phyloP scores from a whole-genome alignment of 73 alveolate genomes.

The Paramecium octaurelia region DNA sequence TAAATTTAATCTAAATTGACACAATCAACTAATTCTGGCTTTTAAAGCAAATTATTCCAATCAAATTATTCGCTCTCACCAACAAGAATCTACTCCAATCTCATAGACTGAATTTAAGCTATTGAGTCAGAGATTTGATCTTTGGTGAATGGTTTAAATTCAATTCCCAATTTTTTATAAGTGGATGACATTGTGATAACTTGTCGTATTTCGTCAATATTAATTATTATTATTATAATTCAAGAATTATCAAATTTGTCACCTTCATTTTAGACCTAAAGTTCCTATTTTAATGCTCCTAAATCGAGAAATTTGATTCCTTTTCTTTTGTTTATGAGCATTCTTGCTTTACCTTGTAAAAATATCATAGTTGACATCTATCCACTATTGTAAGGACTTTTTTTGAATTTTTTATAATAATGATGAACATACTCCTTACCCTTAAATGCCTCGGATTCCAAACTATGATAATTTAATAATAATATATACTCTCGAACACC shows the following conservation, averaged over 20 bases:
- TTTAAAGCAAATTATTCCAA: slow-evolving; percentile 8
- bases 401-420: neutral
- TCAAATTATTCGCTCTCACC: slow-evolving; percentile 17
- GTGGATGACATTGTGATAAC: neutral
- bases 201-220: neutral
- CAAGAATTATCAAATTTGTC: neutral
- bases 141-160: neutral
- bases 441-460: neutral
- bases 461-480: neutral
- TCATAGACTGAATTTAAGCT: neutral
- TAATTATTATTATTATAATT: neutral
- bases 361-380: neutral
- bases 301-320: neutral
- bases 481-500: neutral
- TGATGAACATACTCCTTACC: neutral
- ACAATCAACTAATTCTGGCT: slow-evolving; percentile 6
- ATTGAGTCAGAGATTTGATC: neutral
- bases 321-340: neutral
- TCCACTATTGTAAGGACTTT: neutral
- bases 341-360: neutral
- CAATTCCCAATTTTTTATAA: neutral
- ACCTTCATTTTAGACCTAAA: neutral
- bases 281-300: neutral
- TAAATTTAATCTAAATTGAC: neutral
- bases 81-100: neutral